A percentile compares a stretch with the other conserved stretches of the same genome.
Conservation (phyloP, 331 rosid genomes). For the Saraca asoca region DNA sequence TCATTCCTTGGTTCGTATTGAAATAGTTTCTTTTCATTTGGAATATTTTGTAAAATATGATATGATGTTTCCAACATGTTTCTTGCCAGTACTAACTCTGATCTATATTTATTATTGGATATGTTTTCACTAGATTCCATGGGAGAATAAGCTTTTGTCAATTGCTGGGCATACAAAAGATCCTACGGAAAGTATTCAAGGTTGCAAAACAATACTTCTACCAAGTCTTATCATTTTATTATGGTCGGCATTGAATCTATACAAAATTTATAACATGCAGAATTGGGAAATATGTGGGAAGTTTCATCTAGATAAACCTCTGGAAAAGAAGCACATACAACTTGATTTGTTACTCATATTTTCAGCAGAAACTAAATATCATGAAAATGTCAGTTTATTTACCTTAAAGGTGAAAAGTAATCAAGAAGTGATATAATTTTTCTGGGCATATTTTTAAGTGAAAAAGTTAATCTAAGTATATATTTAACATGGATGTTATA, state of each 20-base stretch:
- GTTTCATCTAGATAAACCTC: conserved; percentile 8
- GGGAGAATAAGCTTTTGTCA: conserved; percentile 84
- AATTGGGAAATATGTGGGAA: conserved; percentile 16
- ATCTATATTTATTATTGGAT: conserved; percentile 31
- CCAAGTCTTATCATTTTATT: conserved; percentile 24
- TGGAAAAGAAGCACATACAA: neutral
- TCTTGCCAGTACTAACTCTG: conserved; percentile 24
- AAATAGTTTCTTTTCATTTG: conserved; percentile 12
- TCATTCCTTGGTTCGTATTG: conserved; percentile 84
- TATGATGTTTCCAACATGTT: conserved; percentile 21
- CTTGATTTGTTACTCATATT: conserved; percentile 14
- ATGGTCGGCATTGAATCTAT: conserved; percentile 14
- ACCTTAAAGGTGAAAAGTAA: neutral
- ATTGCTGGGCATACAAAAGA: conserved; percentile 89
- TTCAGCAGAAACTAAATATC: conserved; percentile 21
- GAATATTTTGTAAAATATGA: conserved; percentile 19
- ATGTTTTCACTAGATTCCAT: conserved; percentile 53
- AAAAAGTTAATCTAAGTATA: conserved; percentile 13
- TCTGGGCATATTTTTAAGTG: conserved; percentile 1
- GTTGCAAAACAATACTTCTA: conserved; percentile 37
- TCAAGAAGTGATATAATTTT: conserved; percentile 11
- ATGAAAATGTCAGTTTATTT: neutral
- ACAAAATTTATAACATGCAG: conserved; percentile 6
- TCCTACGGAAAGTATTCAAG: conserved; percentile 77
- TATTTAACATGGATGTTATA: neutral